phyloP scores from a whole-genome alignment of 1,284 basidiomycete species.

The Trichosporon asahii region DNA sequence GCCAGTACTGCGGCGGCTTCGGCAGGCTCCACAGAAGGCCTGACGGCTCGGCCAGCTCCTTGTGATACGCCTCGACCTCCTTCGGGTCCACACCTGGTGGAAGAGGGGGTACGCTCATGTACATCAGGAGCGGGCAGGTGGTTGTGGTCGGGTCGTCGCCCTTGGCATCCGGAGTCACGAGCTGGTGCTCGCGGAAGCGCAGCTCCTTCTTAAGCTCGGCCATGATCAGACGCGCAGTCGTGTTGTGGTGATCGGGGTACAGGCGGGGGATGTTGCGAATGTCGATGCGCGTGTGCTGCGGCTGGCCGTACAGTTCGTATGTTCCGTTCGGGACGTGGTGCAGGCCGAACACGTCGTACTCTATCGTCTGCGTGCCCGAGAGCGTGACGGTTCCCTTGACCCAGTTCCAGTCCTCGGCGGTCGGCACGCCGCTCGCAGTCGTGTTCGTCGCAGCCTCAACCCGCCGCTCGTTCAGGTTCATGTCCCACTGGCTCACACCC shows the following conservation, averaged over 20 bases:
- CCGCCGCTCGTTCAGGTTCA: slow-evolving; percentile 45
- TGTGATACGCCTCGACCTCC: slow-evolving; percentile 39
- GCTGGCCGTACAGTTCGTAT: slow-evolving; percentile 69
- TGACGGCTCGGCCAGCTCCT: slow-evolving; percentile 42
- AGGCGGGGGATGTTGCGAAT: slow-evolving; percentile 65
- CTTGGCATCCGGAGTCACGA: slow-evolving; percentile 35
- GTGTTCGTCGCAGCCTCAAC: background rate
- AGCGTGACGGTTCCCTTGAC: slow-evolving; percentile 36
- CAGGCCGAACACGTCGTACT: slow-evolving; percentile 58
- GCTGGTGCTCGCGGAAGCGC: slow-evolving; percentile 29
- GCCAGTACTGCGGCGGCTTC: slow-evolving; percentile 41
- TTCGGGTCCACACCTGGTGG: slow-evolving; percentile 28
- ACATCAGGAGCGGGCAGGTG: slow-evolving; percentile 41
- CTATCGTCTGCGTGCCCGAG: slow-evolving; percentile 8
- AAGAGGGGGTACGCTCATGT: slow-evolving; percentile 45
- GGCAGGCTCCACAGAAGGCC: slow-evolving; percentile 38
- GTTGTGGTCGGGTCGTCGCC: slow-evolving; percentile 30
- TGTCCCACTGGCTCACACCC: slow-evolving; percentile 33
- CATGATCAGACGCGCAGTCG: slow-evolving; percentile 63
- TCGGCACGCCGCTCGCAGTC: background rate
- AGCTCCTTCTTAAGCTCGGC: slow-evolving; percentile 59
- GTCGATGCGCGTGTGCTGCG: slow-evolving; percentile 55
- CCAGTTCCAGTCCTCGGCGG: slow-evolving; percentile 36
- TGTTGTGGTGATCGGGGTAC: slow-evolving; percentile 49
- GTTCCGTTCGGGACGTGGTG: slow-evolving; percentile 74